phyloP scores from a whole-genome alignment of 768 basidiomycete genomes.

The Boletus sensibilis region DNA sequence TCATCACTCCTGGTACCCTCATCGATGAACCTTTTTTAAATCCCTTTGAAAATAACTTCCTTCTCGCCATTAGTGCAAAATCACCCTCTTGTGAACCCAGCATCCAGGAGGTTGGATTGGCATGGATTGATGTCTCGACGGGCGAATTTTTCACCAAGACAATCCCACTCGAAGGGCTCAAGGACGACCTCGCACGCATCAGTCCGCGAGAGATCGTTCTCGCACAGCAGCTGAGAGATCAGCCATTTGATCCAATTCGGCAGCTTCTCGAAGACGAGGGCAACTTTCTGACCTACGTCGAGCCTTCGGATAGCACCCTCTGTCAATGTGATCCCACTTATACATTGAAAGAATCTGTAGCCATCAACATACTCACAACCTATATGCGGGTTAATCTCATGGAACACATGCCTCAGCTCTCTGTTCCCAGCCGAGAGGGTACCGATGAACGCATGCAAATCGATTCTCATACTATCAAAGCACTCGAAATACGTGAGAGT shows the following conservation, averaged over 20 bases:
- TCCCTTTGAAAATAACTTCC: constrained; percentile 85
- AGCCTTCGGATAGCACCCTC: background rate
- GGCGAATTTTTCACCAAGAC: constrained; percentile 86
- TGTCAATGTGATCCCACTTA: constrained; percentile 5
- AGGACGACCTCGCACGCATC: constrained; percentile 82
- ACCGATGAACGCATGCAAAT: constrained; percentile 73
- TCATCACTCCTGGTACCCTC: constrained; percentile 92
- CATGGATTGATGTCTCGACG: constrained; percentile 94
- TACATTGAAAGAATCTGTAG: constrained; percentile 47
- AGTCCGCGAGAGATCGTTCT: constrained; percentile 82
- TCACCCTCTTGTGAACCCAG: background rate
- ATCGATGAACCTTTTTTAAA: constrained; percentile 89
- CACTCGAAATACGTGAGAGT: constrained; percentile 81
- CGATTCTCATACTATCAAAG: constrained; percentile 83
- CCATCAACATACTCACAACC: constrained; percentile 59
- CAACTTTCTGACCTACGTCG: constrained; percentile 52
- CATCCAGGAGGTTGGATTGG: constrained; percentile 55
- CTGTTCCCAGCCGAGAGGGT: constrained; percentile 56
- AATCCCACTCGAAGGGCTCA: constrained; percentile 51
- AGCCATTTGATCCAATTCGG: constrained; percentile 46
- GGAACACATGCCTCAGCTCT: constrained; percentile 72
- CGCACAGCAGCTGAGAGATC: constrained; percentile 37
- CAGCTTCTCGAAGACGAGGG: constrained; percentile 52
- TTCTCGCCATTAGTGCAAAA: constrained; percentile 59
- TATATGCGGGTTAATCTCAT: constrained; percentile 69